A percentile compares a stretch with the other conserved stretches of the same genome.
These are phyloP conservation scores for Candida coleopterorum DNA, from an alignment of 805 yeast species.

Conservation along the genomic window DNA sequence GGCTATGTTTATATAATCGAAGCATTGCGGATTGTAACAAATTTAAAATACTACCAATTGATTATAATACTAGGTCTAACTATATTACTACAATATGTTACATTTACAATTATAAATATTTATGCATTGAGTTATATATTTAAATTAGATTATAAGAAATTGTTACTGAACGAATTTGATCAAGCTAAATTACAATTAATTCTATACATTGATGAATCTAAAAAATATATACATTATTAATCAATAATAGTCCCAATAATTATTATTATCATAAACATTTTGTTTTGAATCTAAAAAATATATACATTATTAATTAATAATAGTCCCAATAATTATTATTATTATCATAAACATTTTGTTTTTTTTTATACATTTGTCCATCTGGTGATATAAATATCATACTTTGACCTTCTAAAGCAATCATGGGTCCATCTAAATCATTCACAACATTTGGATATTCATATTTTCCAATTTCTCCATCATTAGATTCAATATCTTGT, in stretches of 20 bases:
- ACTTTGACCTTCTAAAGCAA: slow-evolving; percentile 56
- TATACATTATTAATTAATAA: neutral
- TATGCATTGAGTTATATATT: slow-evolving; percentile 12
- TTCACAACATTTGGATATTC: slow-evolving; percentile 70
- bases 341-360: slow-evolving; percentile 5
- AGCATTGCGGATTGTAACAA: slow-evolving; percentile 33
- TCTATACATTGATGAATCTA: neutral
- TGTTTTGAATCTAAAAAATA: slow-evolving; percentile 1
- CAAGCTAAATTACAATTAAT: neutral
- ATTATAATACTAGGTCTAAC: slow-evolving; percentile 14
- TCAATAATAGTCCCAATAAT: slow-evolving; percentile 10
- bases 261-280: slow-evolving; percentile 2
- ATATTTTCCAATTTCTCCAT: slow-evolving; percentile 59
- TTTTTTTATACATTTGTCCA: slow-evolving; percentile 17
- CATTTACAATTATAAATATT: slow-evolving; percentile 14
- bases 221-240: neutral
- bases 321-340: slow-evolving; percentile 8
- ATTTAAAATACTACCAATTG: slow-evolving; percentile 13
- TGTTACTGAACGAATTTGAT: slow-evolving; percentile 1
- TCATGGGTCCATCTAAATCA: slow-evolving; percentile 80
- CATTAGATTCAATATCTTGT: neutral
- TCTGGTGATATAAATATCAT: slow-evolving; percentile 25
- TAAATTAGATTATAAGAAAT: slow-evolving; percentile 3
- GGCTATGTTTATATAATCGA: slow-evolving; percentile 64
- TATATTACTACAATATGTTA: slow-evolving; percentile 11